These are phyloP conservation scores for Geotrichum phurueaensis DNA, from an alignment of 1,139 yeast species.

Conservation along the genomic window DNA sequence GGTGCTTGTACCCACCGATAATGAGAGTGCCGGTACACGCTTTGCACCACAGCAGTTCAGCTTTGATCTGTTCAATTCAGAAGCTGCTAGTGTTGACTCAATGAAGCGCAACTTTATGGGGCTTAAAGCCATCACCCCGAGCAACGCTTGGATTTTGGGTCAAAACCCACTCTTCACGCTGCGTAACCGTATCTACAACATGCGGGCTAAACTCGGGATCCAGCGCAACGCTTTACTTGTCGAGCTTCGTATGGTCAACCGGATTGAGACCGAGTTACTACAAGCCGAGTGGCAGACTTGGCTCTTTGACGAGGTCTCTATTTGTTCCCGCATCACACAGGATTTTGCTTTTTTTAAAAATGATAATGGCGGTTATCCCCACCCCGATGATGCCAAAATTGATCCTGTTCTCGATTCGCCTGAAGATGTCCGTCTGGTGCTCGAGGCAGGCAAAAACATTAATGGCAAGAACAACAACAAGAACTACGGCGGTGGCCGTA, in stretches of 20 bases:
- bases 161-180: slow-evolving; percentile 13
- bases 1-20: slow-evolving; percentile 8
- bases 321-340: slow-evolving; percentile 10
- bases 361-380: neutral
- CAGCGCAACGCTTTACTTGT: slow-evolving; percentile 72
- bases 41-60: neutral
- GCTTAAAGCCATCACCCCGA: neutral
- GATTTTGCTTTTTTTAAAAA: slow-evolving; percentile 5
- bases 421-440: neutral
- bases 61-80: neutral
- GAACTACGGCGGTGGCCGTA: neutral
- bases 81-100: neutral
- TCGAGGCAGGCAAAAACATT: neutral
- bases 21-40: neutral
- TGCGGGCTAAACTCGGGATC: slow-evolving; percentile 61
- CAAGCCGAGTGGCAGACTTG: slow-evolving; percentile 69
- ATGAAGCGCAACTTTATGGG: neutral
- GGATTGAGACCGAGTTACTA: slow-evolving; percentile 61
- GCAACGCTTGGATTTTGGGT: neutral
- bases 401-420: neutral
- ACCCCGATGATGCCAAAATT: neutral
- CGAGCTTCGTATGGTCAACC: slow-evolving; percentile 61
- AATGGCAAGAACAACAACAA: neutral
- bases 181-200: slow-evolving; percentile 40
- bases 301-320: slow-evolving; percentile 55